Evolutionary conservation across 108 stramenopile genomes (phyloP).

Genomic region (Cylindrotheca closterium): DNA sequence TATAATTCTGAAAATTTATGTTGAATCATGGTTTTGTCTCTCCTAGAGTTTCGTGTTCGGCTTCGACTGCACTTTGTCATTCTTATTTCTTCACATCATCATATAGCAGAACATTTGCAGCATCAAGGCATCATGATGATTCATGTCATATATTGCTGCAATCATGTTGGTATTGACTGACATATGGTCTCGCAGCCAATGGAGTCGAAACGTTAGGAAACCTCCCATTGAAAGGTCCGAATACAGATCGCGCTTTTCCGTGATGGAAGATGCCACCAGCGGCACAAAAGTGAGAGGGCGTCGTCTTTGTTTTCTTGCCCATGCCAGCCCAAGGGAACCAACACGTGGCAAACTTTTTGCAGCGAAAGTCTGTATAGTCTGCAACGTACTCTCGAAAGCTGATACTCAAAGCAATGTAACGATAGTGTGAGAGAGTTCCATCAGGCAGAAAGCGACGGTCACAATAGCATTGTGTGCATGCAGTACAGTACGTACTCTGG

Average conservation of each 20-base stretch:
- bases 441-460: no score
- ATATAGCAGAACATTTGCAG: no score
- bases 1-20: no score
- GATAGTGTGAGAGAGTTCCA: no score
- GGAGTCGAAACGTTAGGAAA: background rate
- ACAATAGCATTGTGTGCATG: no score
- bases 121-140: no score
- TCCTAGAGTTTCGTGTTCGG: no score
- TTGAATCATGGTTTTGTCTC: no score
- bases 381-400: slow-evolving; percentile 1
- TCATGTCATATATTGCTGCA: background rate
- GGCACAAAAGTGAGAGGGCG: background rate
- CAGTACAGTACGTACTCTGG: background rate
- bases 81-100: no score
- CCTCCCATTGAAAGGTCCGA: background rate
- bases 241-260: background rate
- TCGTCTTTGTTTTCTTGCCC: background rate
- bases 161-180: background rate
- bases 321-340: slow-evolving; percentile 7
- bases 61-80: no score
- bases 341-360: slow-evolving; percentile 2
- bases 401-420: no score
- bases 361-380: slow-evolving; percentile 18
- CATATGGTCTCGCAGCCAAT: background rate
- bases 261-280: background rate